Evolutionary conservation across 2,329 filamentous ascomycete genomes (phyloP), one percentile per base, ranked within the genome.

Genomic region (Trichoderma endophyticum): DNA sequence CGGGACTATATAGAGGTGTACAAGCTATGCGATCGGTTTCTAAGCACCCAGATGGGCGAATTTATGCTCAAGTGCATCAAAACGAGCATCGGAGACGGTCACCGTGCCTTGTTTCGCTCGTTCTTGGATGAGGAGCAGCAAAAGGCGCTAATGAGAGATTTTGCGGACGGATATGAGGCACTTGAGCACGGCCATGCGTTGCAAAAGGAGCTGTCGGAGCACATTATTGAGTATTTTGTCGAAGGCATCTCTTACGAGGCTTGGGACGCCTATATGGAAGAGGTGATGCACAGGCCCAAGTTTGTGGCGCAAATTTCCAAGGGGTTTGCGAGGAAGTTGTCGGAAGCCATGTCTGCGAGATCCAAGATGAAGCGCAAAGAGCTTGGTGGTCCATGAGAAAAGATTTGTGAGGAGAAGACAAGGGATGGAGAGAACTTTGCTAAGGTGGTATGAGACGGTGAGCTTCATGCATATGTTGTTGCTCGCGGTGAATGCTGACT

Each of bases 21-120:
- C 72, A 82, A 81, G 74, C 77, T 82, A 11, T 81, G 80, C 68
- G 80, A 82, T 51, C 77, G 80, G 14, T 82, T 82, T 66, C 70
- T 81, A 15, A 80, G 80, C 68, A 66, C 70, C 1, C 43, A 70
- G 4, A 81, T 82, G 77, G 77, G 74, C 3, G 70, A 73, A 0
- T 81, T 78, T 28, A 78, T 82, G 30, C 59, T 74, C n/a, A 64
- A 73, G 9, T 81, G 78, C 70, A 79, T 81, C 62, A 69, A 77
- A 51, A 75, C 76, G 5, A 74, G 76, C 57, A 80, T 81, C 12
- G 75, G 75, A 4, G 77, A 81, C 68, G 77, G 78, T 4, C 80
- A 82, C 65, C 77, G 80, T 8, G 79, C 79, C 4, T 73, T 82
- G n/a, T 77, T 75, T 60, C 79, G 78, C 14, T 77, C 77, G 4